Evolutionary conservation across 257 asterid genomes (phyloP), one percentile per base, ranked within the genome.

Genomic region (Fraxinus anomala): DNA sequence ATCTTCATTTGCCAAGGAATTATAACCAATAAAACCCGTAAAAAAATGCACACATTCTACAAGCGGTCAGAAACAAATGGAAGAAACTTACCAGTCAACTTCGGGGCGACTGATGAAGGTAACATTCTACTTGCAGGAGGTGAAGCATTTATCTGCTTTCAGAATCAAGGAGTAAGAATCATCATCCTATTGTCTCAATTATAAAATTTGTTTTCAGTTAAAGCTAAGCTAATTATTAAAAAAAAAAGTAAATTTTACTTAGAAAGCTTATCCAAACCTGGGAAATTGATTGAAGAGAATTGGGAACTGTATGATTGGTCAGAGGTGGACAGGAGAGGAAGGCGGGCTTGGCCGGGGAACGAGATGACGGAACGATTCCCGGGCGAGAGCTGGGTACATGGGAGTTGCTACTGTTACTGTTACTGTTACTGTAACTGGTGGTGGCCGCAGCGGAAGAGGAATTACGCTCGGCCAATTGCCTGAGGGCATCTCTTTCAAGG

Each of bases 401-500:
- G 31, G 79, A 71, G 49, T 77, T 70, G 76, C 5, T 79, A 24
- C 40, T 70, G 56, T 70, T 24, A 74, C 66, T 70, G 56, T 70
- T 24, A 74, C 66, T 72, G 54, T 70, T 24, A 74, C 67, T 28
- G 56, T 78, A 80, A 75, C 67, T 77, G 49, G 92, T 78, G 11
- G 92, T 73, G 76, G 92, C 85, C 76, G 87, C 67, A 59, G 81
- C 70, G 51, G 88, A 84, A 10, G 96, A 88, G n/a, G 81, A 80
- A 61, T 87, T 89, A 66, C 96, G 94, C 73, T 87, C 88, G 1
- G 94, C 88, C 81, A 92, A 82, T 82, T 87, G 92, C 81, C 72
- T 80, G 9, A 89, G 26, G 63, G 98, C 98, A 67, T 89, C 89
- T 80, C 90, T 89, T 83, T 94, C 98, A 47, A 94, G 91, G 23